These are phyloP conservation scores for Borovskyia barvae DNA, from an alignment of 208 protist species.

Conservation along the genomic window DNA sequence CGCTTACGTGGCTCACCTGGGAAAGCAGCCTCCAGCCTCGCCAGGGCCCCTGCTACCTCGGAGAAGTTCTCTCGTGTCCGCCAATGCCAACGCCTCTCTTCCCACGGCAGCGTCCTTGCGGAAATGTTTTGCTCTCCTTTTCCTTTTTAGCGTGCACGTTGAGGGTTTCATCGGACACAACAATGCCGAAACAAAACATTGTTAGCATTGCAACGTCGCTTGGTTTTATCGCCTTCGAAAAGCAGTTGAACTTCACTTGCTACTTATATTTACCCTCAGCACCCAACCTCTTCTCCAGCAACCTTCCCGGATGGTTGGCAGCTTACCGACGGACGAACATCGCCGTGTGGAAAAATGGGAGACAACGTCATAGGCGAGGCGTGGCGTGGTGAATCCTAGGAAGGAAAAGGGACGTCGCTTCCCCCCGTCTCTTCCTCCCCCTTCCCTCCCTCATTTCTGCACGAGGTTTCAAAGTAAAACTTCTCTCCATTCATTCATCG, in stretches of 20 bases:
- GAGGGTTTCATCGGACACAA: not conserved
- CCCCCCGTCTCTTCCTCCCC: not conserved
- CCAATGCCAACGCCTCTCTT: not conserved
- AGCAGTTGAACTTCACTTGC: no score
- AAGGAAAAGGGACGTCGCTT: constrained; percentile 1
- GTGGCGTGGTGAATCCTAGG: not conserved
- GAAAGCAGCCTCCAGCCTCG: no score
- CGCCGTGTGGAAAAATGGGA: no score
- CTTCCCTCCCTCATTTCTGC: not conserved
- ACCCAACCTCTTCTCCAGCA: no score
- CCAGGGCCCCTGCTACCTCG: not conserved
- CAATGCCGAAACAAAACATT: not conserved
- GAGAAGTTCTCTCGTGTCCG: not conserved
- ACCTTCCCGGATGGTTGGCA: no score
- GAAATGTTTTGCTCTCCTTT: not conserved
- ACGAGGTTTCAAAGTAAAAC: no score
- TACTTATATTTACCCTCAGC: no score
- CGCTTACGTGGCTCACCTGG: not conserved
- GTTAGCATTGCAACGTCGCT: no score
- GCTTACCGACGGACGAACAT: no score
- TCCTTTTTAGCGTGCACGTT: not conserved
- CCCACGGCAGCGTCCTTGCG: not conserved
- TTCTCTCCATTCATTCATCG: not conserved
- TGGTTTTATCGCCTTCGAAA: no score
- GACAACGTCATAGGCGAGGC: not conserved